Percentiles rank a stretch among this genome's conserved stretches.
Evolutionary conservation across 352 stramenopile genomes (phyloP).

Genomic region (Pythium brachiatum): DNA sequence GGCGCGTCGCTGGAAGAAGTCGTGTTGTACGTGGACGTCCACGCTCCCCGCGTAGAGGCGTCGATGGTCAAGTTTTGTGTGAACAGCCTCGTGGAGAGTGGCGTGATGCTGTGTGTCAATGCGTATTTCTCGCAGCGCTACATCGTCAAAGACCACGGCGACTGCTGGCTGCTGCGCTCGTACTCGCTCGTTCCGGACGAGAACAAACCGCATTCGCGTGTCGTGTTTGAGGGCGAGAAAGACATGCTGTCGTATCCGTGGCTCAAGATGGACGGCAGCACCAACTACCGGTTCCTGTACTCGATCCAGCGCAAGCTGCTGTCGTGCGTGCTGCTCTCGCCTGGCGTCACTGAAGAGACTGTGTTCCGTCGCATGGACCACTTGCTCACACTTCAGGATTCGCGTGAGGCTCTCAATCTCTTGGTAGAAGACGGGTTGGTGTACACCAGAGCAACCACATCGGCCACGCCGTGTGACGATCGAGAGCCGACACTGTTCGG

Average conservation of each 20-base stretch:
- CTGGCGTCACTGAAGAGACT: conserved; percentile 59
- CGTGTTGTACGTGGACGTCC: background rate
- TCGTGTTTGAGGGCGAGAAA: conserved; percentile 76
- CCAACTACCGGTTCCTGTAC: conserved; percentile 74
- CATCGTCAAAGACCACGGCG: conserved; percentile 56
- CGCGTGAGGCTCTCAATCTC: conserved; percentile 58
- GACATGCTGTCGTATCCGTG: conserved; percentile 75
- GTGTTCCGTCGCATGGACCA: conserved; percentile 54
- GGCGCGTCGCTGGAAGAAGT: conserved; percentile 17
- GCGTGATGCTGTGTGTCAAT: conserved; percentile 60
- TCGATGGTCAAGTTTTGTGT: conserved; percentile 26
- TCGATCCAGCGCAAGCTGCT: conserved; percentile 76
- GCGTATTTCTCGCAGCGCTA: conserved; percentile 69
- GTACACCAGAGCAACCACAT: conserved; percentile 45
- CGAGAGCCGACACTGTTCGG: conserved; percentile 34
- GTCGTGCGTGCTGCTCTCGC: conserved; percentile 44
- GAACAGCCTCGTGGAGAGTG: conserved; percentile 50
- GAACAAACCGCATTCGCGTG: conserved; percentile 19
- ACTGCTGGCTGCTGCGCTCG: conserved; percentile 65
- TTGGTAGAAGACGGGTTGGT: conserved; percentile 72
- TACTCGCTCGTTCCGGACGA: conserved; percentile 47
- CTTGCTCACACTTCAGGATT: conserved; percentile 71
- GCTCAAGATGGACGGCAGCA: conserved; percentile 79
- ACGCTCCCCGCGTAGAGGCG: background rate
- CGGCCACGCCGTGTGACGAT: background rate